These are phyloP conservation scores for Candida gorgasii DNA, from an alignment of 805 yeast species.

Conservation along the genomic window DNA sequence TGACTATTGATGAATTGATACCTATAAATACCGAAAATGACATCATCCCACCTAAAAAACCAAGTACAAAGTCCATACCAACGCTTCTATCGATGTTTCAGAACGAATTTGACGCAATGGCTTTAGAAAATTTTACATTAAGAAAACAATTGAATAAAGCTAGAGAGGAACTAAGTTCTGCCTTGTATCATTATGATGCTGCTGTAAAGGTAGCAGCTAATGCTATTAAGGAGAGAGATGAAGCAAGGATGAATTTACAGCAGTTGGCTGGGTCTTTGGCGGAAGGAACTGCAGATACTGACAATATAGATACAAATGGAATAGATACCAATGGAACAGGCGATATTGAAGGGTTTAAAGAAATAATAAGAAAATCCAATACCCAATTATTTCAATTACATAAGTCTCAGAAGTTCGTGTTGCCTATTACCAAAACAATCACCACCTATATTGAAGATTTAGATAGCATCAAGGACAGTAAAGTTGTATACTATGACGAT, in stretches of 20 bases:
- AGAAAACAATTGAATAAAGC: slow-evolving; percentile 69
- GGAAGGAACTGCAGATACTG: slow-evolving; percentile 17
- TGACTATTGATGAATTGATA: slow-evolving; percentile 60
- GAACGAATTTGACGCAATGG: slow-evolving; percentile 86
- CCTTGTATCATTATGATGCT: slow-evolving; percentile 86
- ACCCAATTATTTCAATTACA: slow-evolving; percentile 36
- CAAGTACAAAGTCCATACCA: slow-evolving; percentile 71
- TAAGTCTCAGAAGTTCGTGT: slow-evolving; percentile 30
- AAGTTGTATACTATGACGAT: slow-evolving; percentile 11
- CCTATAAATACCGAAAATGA: slow-evolving; percentile 23
- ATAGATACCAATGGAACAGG: too few relatives aligned
- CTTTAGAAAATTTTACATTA: slow-evolving; percentile 75
- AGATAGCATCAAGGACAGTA: slow-evolving; percentile 5
- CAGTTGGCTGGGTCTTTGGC: slow-evolving; percentile 48
- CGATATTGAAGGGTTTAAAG: slow-evolving; percentile 20
- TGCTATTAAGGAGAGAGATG: slow-evolving; percentile 74
- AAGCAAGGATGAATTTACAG: slow-evolving; percentile 64
- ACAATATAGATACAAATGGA: slow-evolving; percentile 3
- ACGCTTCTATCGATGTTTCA: slow-evolving; percentile 73
- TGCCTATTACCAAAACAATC: slow-evolving; percentile 20
- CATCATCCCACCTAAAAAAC: slow-evolving; percentile 41
- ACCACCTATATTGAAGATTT: slow-evolving; percentile 2
- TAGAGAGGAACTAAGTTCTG: slow-evolving; percentile 70
- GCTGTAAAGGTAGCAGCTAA: slow-evolving; percentile 83
- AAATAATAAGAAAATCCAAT: slow-evolving; percentile 28